These are phyloP conservation scores for Pisolithus orientalis DNA, from an alignment of 768 basidiomycete genomes.

Conservation along the genomic window DNA sequence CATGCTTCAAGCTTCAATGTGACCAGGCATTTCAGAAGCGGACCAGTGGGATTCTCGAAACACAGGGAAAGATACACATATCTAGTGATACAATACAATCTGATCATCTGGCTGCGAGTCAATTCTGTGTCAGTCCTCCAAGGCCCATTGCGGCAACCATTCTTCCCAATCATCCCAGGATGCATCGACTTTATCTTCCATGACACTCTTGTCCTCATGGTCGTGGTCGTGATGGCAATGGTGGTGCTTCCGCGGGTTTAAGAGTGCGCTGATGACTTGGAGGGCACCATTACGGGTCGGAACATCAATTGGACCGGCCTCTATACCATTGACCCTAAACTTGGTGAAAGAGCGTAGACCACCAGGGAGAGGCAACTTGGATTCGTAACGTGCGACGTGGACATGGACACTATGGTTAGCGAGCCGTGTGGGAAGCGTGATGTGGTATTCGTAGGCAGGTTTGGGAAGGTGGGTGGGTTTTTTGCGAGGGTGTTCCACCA, in stretches of 20 bases:
- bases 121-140: slow-evolving; percentile 20
- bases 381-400: slow-evolving; percentile 41
- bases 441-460: slow-evolving; percentile 29
- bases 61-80: neutral
- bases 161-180: slow-evolving; percentile 42
- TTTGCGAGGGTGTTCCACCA: neutral
- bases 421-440: slow-evolving; percentile 37
- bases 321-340: slow-evolving; percentile 34
- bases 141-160: slow-evolving; percentile 45
- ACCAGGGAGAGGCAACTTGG: slow-evolving; percentile 34
- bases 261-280: slow-evolving; percentile 39
- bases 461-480: slow-evolving; percentile 10
- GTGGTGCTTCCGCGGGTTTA: slow-evolving; percentile 33
- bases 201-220: neutral
- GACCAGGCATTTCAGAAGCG: too few relatives aligned
- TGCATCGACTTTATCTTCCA: slow-evolving; percentile 10
- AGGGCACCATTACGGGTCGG: slow-evolving; percentile 53
- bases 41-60: too few relatives aligned
- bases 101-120: too few relatives aligned
- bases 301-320: slow-evolving; percentile 38
- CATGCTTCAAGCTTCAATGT: too few relatives aligned
- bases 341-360: slow-evolving; percentile 30
- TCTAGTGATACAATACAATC: neutral
- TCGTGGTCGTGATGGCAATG: slow-evolving; percentile 1
- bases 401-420: slow-evolving; percentile 39